Conservation (phyloP, 1,139 yeast species). For the Kodamaea sp. region DNA sequence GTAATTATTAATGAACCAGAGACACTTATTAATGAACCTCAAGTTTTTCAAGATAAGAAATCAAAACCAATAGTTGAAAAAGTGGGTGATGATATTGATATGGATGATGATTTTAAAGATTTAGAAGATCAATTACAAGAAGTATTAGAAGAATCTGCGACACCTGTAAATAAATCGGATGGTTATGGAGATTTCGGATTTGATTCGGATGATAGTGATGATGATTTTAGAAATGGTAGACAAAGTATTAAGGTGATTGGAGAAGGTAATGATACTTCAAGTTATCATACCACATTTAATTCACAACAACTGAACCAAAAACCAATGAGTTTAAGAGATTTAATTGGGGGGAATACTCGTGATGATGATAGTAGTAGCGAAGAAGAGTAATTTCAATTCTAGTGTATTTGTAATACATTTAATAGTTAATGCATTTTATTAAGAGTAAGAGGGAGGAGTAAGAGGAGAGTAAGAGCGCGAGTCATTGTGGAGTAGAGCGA, state of each 20-base stretch:
- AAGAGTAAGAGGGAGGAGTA: too few relatives aligned
- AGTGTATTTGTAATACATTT: background rate
- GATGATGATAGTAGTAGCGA: slow-evolving; percentile 39
- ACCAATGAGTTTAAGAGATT: slow-evolving; percentile 41
- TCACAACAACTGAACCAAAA: slow-evolving; percentile 13
- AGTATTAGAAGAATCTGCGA: slow-evolving; percentile 28
- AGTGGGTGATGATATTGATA: slow-evolving; percentile 17
- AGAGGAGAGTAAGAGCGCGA: too few relatives aligned
- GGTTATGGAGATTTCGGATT: slow-evolving; percentile 4
- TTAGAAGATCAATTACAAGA: slow-evolving; percentile 45
- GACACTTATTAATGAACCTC: slow-evolving; percentile 1
- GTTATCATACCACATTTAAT: slow-evolving; percentile 1
- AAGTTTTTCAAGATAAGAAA: slow-evolving; percentile 2
- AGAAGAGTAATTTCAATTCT: slow-evolving; percentile 29
- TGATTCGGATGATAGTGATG: slow-evolving; percentile 28
- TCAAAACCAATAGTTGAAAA: slow-evolving; percentile 12
- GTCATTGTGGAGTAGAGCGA: too few relatives aligned
- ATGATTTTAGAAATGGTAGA: slow-evolving; percentile 20
- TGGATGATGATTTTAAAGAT: slow-evolving; percentile 44
- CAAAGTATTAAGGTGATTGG: slow-evolving; percentile 17
- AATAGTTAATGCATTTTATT: too few relatives aligned
- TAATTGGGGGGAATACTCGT: slow-evolving; percentile 28
- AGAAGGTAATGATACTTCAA: slow-evolving; percentile 7
- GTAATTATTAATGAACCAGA: slow-evolving; percentile 3
- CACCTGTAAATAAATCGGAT: background rate